Conservation (phyloP, 306 rosid genomes). For the Pterocarpus macrocarpus region DNA sequence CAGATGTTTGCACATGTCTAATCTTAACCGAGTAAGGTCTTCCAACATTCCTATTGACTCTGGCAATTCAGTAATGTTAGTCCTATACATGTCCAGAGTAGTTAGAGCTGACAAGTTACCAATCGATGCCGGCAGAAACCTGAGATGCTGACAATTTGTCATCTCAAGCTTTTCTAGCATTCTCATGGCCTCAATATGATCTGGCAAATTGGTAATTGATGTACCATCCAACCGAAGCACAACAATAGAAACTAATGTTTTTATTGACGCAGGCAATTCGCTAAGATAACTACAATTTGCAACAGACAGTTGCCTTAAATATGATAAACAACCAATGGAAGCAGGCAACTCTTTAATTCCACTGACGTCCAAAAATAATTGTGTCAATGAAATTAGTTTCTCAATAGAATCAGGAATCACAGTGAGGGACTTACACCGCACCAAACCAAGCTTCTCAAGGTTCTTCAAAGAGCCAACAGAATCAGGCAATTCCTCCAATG, state of each 20-base stretch:
- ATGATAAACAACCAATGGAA: constrained; percentile 59
- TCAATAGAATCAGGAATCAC: constrained; percentile 54
- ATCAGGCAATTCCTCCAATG: constrained; percentile 57
- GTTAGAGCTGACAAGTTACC: constrained; percentile 55
- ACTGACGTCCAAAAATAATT: constrained; percentile 27
- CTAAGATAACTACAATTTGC: constrained; percentile 33
- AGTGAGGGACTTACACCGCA: constrained; percentile 56
- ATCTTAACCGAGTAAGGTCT: constrained; percentile 49
- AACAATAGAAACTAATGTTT: constrained; percentile 48
- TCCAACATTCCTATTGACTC: constrained; percentile 60
- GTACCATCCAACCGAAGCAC: constrained; percentile 52
- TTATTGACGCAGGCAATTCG: constrained; percentile 54
- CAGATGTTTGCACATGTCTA: constrained; percentile 53
- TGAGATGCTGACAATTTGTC: constrained; percentile 49
- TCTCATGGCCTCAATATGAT: constrained; percentile 55
- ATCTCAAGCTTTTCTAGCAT: constrained; percentile 56
- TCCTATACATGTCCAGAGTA: constrained; percentile 44
- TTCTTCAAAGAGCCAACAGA: constrained; percentile 62
- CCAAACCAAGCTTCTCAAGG: constrained; percentile 58
- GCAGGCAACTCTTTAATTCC: constrained; percentile 61
- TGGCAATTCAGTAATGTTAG: constrained; percentile 59
- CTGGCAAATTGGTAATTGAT: constrained; percentile 56
- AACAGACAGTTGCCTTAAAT: constrained; percentile 46
- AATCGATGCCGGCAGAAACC: constrained; percentile 55
- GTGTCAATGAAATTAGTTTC: constrained; percentile 41